A percentile compares a stretch with the other conserved stretches of the same genome.
These are phyloP conservation scores for Boletus semigastroideus DNA, from an alignment of 1,284 basidiomycete species.

Conservation along the genomic window DNA sequence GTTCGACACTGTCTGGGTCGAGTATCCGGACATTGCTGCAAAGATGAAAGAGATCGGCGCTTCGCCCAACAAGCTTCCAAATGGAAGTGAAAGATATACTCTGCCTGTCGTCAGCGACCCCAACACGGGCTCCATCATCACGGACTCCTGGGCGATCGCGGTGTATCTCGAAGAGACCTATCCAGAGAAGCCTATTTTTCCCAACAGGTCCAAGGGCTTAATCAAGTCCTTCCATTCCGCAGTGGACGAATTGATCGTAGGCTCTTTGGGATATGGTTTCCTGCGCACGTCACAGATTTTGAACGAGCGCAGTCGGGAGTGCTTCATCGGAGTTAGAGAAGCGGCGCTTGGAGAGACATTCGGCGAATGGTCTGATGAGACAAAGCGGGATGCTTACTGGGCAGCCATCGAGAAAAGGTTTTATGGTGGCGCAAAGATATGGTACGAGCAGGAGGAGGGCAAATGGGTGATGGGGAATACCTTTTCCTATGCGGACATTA, in stretches of 20 bases:
- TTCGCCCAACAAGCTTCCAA: conserved; percentile 12
- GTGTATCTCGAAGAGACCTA: conserved; percentile 47
- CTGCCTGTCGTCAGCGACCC: conserved; percentile 36
- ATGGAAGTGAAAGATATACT: conserved; percentile 26
- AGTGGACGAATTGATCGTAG: not conserved
- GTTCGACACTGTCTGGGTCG: conserved; percentile 31
- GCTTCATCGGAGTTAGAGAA: conserved; percentile 10
- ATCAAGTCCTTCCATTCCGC: conserved; percentile 31
- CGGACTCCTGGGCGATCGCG: conserved; percentile 40
- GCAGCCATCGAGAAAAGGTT: conserved; percentile 10
- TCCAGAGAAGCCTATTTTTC: conserved; percentile 41
- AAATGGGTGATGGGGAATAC: conserved; percentile 28
- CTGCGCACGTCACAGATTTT: conserved; percentile 18
- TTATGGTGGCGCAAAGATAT: conserved; percentile 11
- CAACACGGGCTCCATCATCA: conserved; percentile 33
- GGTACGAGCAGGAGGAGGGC: conserved; percentile 18
- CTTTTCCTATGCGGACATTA: conserved; percentile 33
- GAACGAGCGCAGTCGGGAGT: conserved; percentile 23
- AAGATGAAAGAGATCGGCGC: conserved; percentile 31
- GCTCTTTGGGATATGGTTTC: conserved; percentile 5
- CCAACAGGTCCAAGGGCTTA: conserved; percentile 31
- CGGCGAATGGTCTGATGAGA: conserved; percentile 27
- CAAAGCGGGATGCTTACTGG: conserved; percentile 27
- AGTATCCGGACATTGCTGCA: conserved; percentile 30
- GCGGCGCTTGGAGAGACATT: not conserved